A percentile compares a stretch with the other conserved stretches of the same genome.
Evolutionary conservation across 108 stramenopile species (phyloP).

Genomic region (Cyclotella choctawhatcheeana): DNA sequence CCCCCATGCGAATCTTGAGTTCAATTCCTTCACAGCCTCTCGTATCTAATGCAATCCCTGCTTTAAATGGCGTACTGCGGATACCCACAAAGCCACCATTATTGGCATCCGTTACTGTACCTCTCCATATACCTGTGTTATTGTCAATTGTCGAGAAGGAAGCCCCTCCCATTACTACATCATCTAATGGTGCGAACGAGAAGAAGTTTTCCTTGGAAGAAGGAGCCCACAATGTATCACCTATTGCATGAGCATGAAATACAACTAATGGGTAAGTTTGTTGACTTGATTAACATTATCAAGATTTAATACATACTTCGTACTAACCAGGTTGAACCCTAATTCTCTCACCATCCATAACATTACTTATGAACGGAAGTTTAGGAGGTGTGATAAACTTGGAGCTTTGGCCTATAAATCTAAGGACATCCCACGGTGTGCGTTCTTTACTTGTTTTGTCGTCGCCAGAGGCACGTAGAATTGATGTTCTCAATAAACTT

Average conservation of each 20-base stretch:
- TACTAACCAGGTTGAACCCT: constrained; percentile 27
- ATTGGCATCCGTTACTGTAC: constrained; percentile 80
- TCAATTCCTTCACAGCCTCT: constrained; percentile 69
- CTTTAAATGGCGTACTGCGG: constrained; percentile 66
- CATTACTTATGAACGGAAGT: constrained; percentile 39
- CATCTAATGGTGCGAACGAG: constrained; percentile 72
- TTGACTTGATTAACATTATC: neutral
- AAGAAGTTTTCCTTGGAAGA: constrained; percentile 50
- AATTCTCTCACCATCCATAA: constrained; percentile 7
- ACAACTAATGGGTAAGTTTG: constrained; percentile 12
- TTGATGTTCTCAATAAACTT: neutral
- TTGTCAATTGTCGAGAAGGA: constrained; percentile 69
- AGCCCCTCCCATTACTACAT: constrained; percentile 89
- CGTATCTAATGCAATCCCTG: constrained; percentile 58
- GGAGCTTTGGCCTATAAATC: constrained; percentile 78
- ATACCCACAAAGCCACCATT: constrained; percentile 88
- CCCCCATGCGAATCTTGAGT: constrained; percentile 33
- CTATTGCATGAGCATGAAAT: constrained; percentile 17
- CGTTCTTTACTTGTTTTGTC: constrained; percentile 15
- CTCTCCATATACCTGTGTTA: constrained; percentile 74
- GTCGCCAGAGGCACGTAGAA: neutral
- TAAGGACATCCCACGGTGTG: constrained; percentile 67
- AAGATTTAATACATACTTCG: neutral
- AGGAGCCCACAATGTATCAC: constrained; percentile 64
- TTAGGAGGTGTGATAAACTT: constrained; percentile 61